phyloP scores from a whole-genome alignment of 2,329 filamentous ascomycete species.

The Sporothrix humicola region DNA sequence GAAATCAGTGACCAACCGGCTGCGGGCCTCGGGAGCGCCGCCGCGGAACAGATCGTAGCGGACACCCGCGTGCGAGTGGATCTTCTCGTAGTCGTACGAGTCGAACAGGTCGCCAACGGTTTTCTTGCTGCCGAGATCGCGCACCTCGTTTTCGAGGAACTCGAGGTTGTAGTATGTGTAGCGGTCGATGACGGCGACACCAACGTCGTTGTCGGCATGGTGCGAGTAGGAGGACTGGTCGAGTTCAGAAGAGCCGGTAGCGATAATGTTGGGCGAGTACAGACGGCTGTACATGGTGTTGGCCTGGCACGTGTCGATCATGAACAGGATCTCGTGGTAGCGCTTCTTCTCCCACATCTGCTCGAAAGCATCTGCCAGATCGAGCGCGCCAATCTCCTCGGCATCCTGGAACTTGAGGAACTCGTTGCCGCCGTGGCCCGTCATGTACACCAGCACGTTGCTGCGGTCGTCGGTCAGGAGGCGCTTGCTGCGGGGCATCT shows the following conservation, averaged over 20 bases:
- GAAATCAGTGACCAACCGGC: conserved; percentile 90
- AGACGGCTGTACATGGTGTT: conserved; percentile 99
- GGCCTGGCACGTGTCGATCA: conserved; percentile 99
- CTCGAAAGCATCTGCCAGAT: conserved; percentile 94
- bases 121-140: conserved; percentile 83
- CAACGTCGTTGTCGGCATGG: conserved; percentile 96
- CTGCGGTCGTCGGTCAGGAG: conserved; percentile 92
- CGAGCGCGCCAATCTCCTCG: conserved; percentile 95
- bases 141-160: conserved; percentile 89
- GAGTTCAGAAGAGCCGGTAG: conserved; percentile 93
- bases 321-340: conserved; percentile 97
- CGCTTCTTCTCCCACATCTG: conserved; percentile 99
- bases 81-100: conserved; percentile 92
- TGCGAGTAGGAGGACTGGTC: conserved; percentile 97
- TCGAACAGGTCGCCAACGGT: conserved; percentile 94
- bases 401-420: conserved; percentile 98
- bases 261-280: conserved; percentile 97
- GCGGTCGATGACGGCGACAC: conserved; percentile 95
- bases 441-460: conserved; percentile 99
- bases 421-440: conserved; percentile 95
- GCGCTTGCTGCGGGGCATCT: conserved; percentile 93
- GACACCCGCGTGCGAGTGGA: conserved; percentile 89
- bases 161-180: conserved; percentile 99
- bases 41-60: conserved; percentile 94
- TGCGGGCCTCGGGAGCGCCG: conserved; percentile 76